Conservation (phyloP, 305 asterid genomes). For the Rubia occidens region DNA sequence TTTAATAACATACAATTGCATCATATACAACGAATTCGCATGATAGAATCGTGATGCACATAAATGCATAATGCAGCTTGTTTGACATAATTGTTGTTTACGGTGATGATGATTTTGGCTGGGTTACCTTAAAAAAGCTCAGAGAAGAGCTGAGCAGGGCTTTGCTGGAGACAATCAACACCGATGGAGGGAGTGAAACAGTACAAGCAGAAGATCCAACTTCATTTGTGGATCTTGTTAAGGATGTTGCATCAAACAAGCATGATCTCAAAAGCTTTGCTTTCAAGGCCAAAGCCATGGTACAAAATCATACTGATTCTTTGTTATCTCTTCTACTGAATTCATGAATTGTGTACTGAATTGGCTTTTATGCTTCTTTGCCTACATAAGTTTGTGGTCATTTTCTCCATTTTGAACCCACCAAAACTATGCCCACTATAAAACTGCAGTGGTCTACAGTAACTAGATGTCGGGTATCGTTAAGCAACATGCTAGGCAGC, state of each 20-base stretch:
- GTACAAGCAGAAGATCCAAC: slow-evolving; percentile 27
- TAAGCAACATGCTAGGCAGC: neutral
- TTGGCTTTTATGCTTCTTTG: slow-evolving; percentile 9
- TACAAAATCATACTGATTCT: slow-evolving; percentile 21
- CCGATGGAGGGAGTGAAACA: slow-evolving; percentile 26
- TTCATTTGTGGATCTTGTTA: slow-evolving; percentile 68
- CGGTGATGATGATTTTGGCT: slow-evolving; percentile 16
- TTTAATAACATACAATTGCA: too few species aligned
- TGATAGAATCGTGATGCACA: slow-evolving; percentile 1
- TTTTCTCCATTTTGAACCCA: neutral
- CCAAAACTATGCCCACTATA: neutral
- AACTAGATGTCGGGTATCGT: neutral
- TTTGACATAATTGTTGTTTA: slow-evolving; percentile 17
- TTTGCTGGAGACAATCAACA: slow-evolving; percentile 46
- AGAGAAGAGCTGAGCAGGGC: slow-evolving; percentile 84
- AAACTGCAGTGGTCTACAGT: neutral
- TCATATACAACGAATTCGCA: too few species aligned
- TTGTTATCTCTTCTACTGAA: neutral
- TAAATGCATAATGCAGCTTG: neutral
- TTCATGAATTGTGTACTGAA: slow-evolving; percentile 7
- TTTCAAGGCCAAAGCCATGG: slow-evolving; percentile 68
- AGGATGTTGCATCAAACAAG: slow-evolving; percentile 51
- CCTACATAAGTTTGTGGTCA: neutral
- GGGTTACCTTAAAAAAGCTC: slow-evolving; percentile 50
- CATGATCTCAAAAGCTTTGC: slow-evolving; percentile 69